A percentile compares a stretch with the other conserved stretches of the same genome.
These are phyloP conservation scores for Brassica rapa DNA, from an alignment of 345 rosid genomes.

Conservation along the genomic window DNA sequence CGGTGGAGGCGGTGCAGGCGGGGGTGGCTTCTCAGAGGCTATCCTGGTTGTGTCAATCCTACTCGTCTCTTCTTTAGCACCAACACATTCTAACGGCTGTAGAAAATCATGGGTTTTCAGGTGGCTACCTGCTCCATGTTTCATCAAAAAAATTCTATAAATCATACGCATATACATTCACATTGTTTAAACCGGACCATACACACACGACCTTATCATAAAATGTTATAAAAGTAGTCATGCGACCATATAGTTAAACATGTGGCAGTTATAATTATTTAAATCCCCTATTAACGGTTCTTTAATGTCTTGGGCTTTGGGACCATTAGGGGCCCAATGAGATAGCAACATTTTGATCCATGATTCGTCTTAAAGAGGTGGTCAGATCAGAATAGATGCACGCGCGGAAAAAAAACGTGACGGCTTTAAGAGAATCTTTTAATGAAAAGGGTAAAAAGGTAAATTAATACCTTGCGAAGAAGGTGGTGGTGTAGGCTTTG, in stretches of 20 bases:
- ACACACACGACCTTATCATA: not conserved
- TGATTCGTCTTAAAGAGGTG: constrained; percentile 26
- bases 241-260: not conserved
- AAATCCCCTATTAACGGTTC: constrained; percentile 1
- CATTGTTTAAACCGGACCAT: not conserved
- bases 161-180: not conserved
- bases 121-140: constrained; percentile 48
- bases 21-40: constrained; percentile 58
- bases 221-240: not conserved
- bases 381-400: constrained; percentile 49
- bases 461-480: constrained; percentile 63
- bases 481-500: constrained; percentile 44
- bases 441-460: constrained; percentile 5
- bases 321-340: constrained; percentile 27
- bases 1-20: constrained; percentile 55
- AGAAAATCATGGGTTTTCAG: constrained; percentile 87
- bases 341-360: constrained; percentile 34
- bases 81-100: constrained; percentile 60
- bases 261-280: not conserved
- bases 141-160: constrained; percentile 8
- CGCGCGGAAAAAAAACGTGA: constrained; percentile 49
- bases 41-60: constrained; percentile 44
- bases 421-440: constrained; percentile 28
- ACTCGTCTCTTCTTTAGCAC: constrained; percentile 56
- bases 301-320: constrained; percentile 29